Base-by-base conservation (phyloP, 257 asterid genomes). In the Solanum habrochaites region DNA sequence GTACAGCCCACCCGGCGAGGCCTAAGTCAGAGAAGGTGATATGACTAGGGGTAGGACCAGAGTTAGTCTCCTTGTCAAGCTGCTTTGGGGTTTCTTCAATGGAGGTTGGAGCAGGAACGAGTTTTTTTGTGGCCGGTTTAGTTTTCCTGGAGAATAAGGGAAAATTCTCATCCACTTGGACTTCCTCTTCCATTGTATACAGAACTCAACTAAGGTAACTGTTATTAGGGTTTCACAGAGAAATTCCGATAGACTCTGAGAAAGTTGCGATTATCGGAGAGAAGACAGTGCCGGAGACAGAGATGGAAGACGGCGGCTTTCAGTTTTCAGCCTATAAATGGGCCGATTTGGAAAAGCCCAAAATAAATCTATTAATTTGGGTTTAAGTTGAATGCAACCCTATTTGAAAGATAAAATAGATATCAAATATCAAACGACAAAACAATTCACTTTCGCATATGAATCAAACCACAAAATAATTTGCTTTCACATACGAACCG, bases 1-100 rank as follows among this genome's bases (percentile, higher is more conserved):
- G 84, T 29, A 93, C 91, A 8, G 93, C 94, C 99, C 99, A 97
- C 89, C 94, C 90, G 16, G 98, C 90, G 11, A 97, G 96, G 40
- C 99, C 99, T 31, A 97, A 91, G 90, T 93, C 94, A 40, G 96
- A 87, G 93, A 97, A 97, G 82, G 94, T 89, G 85, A 89, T 47
- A 88, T 95, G 86, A 18, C 87, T 80, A 8, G 97, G 94, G 12
- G 95, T 92, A 6, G 97, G 94, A 83, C 89, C 89, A 39, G 94
- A 40, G 88, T 94, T 93, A 10, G 91, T 90, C 70, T 93, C 98
- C 87, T 93, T 96, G 11, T 89, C 87, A 47, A 97, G 11, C 35
- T 27, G 60, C 60, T 80, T 37, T 8, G 82, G 82, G 29, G 37
- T 37, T 29, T 83, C 60, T 18, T 14, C 71, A 45, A 37, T 64